Evolutionary conservation across 352 stramenopile genomes (phyloP).

Genomic region (Globisporangium ultimum): DNA sequence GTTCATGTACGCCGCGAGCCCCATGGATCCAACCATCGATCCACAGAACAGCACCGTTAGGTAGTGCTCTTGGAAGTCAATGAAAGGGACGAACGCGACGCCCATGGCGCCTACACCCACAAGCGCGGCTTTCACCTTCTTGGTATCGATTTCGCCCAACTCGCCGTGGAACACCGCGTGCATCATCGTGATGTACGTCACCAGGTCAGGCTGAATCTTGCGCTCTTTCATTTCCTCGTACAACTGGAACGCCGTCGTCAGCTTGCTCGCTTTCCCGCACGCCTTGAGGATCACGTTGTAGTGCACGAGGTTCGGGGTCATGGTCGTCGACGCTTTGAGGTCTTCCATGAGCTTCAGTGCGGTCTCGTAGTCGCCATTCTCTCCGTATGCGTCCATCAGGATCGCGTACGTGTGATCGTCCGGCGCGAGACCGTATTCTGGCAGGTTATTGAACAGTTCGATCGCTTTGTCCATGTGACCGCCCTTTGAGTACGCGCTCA

Average conservation of each 20-base stretch:
- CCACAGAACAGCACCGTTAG: constrained; percentile 72
- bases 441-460: constrained; percentile 59
- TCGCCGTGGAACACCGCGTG: constrained; percentile 84
- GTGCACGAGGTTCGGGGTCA: constrained; percentile 53
- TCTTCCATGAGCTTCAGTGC: constrained; percentile 50
- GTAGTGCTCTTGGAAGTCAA: constrained; percentile 74
- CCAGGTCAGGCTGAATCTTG: constrained; percentile 61
- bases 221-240: constrained; percentile 85
- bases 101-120: constrained; percentile 53
- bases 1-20: constrained; percentile 81
- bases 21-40: constrained; percentile 77
- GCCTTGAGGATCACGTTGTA: constrained; percentile 83
- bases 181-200: constrained; percentile 88
- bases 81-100: constrained; percentile 54
- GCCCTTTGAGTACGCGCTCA: constrained; percentile 61
- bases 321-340: constrained; percentile 30
- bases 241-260: constrained; percentile 69
- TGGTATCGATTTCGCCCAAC: constrained; percentile 55
- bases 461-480: constrained; percentile 47
- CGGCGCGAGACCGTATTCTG: constrained; percentile 37
- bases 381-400: constrained; percentile 67
- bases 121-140: constrained; percentile 66
- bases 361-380: constrained; percentile 53
- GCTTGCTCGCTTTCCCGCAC: constrained; percentile 65
- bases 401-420: constrained; percentile 71